These are phyloP conservation scores for Obba rivulosa DNA, from an alignment of 768 basidiomycete species.

Conservation along the genomic window DNA sequence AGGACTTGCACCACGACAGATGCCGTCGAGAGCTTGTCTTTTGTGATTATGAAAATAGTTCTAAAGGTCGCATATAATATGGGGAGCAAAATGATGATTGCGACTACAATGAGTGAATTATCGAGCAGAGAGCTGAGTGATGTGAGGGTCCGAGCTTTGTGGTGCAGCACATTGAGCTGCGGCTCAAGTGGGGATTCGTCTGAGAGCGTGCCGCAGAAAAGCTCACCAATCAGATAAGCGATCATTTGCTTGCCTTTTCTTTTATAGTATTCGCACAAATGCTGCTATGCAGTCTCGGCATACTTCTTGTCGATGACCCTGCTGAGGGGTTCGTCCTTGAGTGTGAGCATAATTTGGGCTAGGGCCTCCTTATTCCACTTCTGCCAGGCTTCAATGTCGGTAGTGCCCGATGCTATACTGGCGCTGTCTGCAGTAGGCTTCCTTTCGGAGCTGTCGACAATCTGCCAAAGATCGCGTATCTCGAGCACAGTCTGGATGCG, in stretches of 20 bases:
- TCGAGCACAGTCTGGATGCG: too few relatives aligned
- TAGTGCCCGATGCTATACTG: too few relatives aligned
- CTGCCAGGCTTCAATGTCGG: not conserved
- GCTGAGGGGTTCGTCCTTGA: constrained; percentile 19
- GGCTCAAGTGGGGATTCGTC: constrained; percentile 12
- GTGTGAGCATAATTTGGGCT: constrained; percentile 19
- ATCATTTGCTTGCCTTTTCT: constrained; percentile 19
- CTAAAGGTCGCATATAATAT: constrained; percentile 14
- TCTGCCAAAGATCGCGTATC: too few relatives aligned
- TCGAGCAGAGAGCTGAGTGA: constrained; percentile 13
- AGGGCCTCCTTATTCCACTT: constrained; percentile 11
- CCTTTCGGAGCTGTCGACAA: too few relatives aligned
- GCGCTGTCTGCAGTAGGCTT: too few relatives aligned
- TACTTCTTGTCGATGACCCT: constrained; percentile 11
- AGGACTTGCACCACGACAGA: constrained; percentile 5
- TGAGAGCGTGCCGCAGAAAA: constrained; percentile 17
- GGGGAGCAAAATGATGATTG: constrained; percentile 19
- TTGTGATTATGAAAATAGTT: constrained; percentile 15
- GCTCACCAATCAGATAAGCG: constrained; percentile 18
- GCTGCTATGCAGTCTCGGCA: constrained; percentile 17
- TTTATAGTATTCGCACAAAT: constrained; percentile 14
- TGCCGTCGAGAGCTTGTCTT: constrained; percentile 4
- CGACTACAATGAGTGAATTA: constrained; percentile 16
- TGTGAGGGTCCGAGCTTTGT: constrained; percentile 10
- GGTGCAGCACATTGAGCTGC: constrained; percentile 18